Percentiles rank a stretch among this genome's conserved stretches.
phyloP scores from a whole-genome alignment of 495 filamentous ascomycete species.

The Eremomyces bilateralis region DNA sequence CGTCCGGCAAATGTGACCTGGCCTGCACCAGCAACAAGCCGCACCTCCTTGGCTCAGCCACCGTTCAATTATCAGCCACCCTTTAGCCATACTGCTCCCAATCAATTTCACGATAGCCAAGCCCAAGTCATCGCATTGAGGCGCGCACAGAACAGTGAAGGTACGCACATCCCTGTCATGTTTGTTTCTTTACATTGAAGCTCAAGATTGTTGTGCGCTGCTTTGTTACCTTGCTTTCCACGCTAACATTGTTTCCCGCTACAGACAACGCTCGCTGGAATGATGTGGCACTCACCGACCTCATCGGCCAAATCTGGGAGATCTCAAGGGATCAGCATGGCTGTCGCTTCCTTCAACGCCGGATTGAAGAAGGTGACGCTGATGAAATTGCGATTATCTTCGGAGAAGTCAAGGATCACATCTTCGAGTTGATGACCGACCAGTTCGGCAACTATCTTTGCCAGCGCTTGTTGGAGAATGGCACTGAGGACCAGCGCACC shows the following conservation, averaged over 20 bases:
- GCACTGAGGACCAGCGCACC: conserved; percentile 83
- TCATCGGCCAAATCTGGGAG: conserved; percentile 58
- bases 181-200: conserved; percentile 3
- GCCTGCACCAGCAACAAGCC: too few relatives aligned
- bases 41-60: too few relatives aligned
- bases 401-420: conserved; percentile 70
- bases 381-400: conserved; percentile 84
- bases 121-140: conserved; percentile 49
- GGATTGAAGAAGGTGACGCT: conserved; percentile 72
- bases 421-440: conserved; percentile 93
- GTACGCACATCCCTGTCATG: too few relatives aligned
- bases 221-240: background rate
- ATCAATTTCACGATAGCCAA: conserved; percentile 40
- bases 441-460: conserved; percentile 97
- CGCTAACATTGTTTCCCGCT: conserved; percentile 2
- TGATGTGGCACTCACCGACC: conserved; percentile 55
- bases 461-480: conserved; percentile 88
- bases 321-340: conserved; percentile 96
- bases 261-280: conserved; percentile 41
- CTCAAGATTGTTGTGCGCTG: background rate
- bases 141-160: conserved; percentile 40
- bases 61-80: too few relatives aligned
- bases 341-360: conserved; percentile 86
- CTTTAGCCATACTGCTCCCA: too few relatives aligned
- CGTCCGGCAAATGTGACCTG: too few relatives aligned